A percentile compares a stretch with the other conserved stretches of the same genome.
phyloP scores from a whole-genome alignment of 2,329 filamentous ascomycete genomes.

The Pseudogymnoascus destructans region DNA sequence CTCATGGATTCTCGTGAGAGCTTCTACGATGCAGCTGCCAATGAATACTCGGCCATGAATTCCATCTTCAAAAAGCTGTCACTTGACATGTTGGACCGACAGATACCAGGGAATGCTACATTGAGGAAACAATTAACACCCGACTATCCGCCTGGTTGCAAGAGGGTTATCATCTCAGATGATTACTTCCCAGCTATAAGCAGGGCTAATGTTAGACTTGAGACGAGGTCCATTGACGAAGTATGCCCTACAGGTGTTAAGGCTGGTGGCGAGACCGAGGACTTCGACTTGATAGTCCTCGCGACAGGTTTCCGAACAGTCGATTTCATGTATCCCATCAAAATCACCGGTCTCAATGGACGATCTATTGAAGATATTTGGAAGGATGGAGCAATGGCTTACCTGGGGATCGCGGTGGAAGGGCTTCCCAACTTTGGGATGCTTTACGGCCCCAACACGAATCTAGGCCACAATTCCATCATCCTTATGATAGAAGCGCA shows the following conservation, averaged over 20 bases:
- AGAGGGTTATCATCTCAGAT: conserved; percentile 40
- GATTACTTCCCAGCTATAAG: conserved; percentile 41
- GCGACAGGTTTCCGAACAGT: conserved; percentile 47
- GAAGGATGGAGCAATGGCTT: conserved; percentile 32
- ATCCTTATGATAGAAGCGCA: conserved; percentile 24
- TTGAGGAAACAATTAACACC: conserved; percentile 41
- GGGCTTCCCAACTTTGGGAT: conserved; percentile 21
- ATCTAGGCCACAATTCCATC: conserved; percentile 21
- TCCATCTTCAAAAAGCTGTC: conserved; percentile 28
- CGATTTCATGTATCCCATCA: conserved; percentile 31
- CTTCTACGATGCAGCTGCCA: conserved; percentile 28
- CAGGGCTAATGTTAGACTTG: conserved; percentile 35
- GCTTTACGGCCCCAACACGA: conserved; percentile 23
- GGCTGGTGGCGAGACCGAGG: conserved; percentile 29
- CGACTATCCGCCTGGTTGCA: conserved; percentile 40
- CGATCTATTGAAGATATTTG: conserved; percentile 32
- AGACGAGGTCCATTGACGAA: conserved; percentile 35
- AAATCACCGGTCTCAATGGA: background rate
- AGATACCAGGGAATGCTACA: conserved; percentile 34
- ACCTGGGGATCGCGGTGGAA: conserved; percentile 17
- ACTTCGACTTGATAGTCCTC: conserved; percentile 43
- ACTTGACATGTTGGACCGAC: conserved; percentile 28
- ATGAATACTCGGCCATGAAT: conserved; percentile 13
- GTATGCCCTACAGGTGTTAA: conserved; percentile 36
- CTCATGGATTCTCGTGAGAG: conserved; percentile 43